Evolutionary conservation across 352 stramenopile species (phyloP), one percentile per base, ranked within the genome.

Genomic region (Pythium phragmitis): DNA sequence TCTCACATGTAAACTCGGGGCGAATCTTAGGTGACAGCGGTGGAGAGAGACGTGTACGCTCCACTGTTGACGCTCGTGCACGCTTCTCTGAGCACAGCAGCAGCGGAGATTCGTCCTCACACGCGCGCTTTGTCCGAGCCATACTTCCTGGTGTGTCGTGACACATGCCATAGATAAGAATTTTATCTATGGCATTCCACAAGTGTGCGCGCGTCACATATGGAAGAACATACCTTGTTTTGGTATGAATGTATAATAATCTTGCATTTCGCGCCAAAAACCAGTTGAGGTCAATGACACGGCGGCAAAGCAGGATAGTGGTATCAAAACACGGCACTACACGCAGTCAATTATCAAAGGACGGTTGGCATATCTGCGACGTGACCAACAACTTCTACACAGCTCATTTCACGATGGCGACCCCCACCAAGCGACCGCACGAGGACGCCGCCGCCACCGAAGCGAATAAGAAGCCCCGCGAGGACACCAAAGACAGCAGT

Each of bases 1-100:
- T 57, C 12, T 50, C 46, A n/a, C 62, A 55, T 4, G 54, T 60
- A 23, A 68, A 68, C 47, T 63, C 62, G 7, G 7, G 4, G 2
- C 23, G 49, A 3, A 19, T 4, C n/a, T n/a, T n/a, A n/a, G 57
- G 17, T 34, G 52, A 1, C 26, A 41, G 2, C 39, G 39, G 0
- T 23, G 17, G 17, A 23, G 17, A 28, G 51, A 13, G 34, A 14
- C 19, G 17, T 11, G 39, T 17, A 11, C 3, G 39, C 16, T 4
- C 23, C 14, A 17, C 28, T 43, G 34, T 5, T 48, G n/a, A 17
- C 7, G 4, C 33, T 19, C n/a, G 23, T 28, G 51, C 21, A n/a
- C 51, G 33, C 19, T 46, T 48, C 49, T 34, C 17, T 6, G 49
- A 14, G 30, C 30, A 17, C 7, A 9, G 7, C 28, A 21, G 19